Evolutionary conservation across 352 stramenopile species (phyloP).

Genomic region (Thalassiosira allenii): DNA sequence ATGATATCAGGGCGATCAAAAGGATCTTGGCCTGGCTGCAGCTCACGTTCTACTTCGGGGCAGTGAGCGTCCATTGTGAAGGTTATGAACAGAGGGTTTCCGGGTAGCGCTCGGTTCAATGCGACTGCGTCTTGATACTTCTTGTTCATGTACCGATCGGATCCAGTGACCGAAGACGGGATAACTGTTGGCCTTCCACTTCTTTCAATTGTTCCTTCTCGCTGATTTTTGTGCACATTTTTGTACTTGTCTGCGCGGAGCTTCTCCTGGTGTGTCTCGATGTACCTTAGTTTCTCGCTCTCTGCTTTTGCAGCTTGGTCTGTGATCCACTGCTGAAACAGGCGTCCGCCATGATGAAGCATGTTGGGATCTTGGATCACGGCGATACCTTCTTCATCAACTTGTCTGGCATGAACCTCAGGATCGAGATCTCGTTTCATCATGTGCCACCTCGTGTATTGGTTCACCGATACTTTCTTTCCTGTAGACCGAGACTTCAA

Average conservation of each 20-base stretch:
- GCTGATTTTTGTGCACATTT: background rate
- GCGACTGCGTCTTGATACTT: constrained; percentile 68
- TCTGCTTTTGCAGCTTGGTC: constrained; percentile 7
- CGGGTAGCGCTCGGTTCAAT: constrained; percentile 61
- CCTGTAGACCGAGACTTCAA: background rate
- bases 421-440: constrained; percentile 3
- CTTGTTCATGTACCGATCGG: constrained; percentile 21
- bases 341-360: background rate
- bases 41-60: constrained; percentile 56
- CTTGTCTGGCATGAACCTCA: too few relatives aligned
- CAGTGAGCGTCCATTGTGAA: constrained; percentile 77
- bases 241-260: background rate
- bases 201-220: background rate
- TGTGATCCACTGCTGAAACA: constrained; percentile 14
- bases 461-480: constrained; percentile 9
- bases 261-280: background rate
- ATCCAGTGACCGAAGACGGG: constrained; percentile 24
- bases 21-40: constrained; percentile 8
- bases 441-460: constrained; percentile 24
- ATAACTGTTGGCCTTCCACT: constrained; percentile 7
- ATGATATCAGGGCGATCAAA: constrained; percentile 45
- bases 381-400: too few relatives aligned
- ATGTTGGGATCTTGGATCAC: too few relatives aligned
- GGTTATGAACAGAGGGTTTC: constrained; percentile 73
- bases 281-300: background rate